Percentiles rank a stretch among this genome's conserved stretches.
Evolutionary conservation across 805 yeast genomes (phyloP).

Genomic region (Starmerella riodocensis): DNA sequence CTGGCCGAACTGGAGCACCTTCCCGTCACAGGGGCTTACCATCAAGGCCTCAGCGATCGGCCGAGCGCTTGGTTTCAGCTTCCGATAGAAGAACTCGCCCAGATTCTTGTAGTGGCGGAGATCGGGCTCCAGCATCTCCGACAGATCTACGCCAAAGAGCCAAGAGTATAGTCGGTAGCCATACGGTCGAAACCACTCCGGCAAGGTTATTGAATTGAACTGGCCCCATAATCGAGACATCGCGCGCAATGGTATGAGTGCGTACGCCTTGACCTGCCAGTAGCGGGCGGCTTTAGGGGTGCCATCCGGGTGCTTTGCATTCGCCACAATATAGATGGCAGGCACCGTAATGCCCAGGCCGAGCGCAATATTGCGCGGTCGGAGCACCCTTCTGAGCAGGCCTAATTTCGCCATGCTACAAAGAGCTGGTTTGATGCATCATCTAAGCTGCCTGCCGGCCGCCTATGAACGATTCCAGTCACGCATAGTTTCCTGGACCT

Average conservation of each 20-base stretch:
- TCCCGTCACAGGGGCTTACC: constrained; percentile 91
- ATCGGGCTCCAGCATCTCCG: constrained; percentile 78
- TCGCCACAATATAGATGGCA: constrained; percentile 2
- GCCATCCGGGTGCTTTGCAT: constrained; percentile 14
- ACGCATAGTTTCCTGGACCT: too few species aligned
- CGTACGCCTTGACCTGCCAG: constrained; percentile 82
- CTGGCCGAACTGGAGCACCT: constrained; percentile 69
- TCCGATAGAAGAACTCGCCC: constrained; percentile 83
- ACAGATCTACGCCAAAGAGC: constrained; percentile 75
- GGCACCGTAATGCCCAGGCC: constrained; percentile 10
- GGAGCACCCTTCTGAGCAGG: not conserved
- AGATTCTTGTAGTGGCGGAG: constrained; percentile 62
- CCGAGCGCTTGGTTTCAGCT: constrained; percentile 61
- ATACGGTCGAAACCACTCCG: constrained; percentile 76
- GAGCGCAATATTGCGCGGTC: constrained; percentile 11
- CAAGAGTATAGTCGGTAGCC: constrained; percentile 66
- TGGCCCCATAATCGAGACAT: constrained; percentile 91
- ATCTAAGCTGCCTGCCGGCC: too few species aligned
- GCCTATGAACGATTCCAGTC: too few species aligned
- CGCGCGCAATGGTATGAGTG: constrained; percentile 81
- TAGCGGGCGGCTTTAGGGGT: constrained; percentile 45
- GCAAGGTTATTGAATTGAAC: constrained; percentile 68
- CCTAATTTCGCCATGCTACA: not conserved
- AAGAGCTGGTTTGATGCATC: too few species aligned
- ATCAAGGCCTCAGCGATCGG: constrained; percentile 57